These are phyloP conservation scores for Dryas alaskensis DNA, from an alignment of 306 rosid species.

Conservation along the genomic window DNA sequence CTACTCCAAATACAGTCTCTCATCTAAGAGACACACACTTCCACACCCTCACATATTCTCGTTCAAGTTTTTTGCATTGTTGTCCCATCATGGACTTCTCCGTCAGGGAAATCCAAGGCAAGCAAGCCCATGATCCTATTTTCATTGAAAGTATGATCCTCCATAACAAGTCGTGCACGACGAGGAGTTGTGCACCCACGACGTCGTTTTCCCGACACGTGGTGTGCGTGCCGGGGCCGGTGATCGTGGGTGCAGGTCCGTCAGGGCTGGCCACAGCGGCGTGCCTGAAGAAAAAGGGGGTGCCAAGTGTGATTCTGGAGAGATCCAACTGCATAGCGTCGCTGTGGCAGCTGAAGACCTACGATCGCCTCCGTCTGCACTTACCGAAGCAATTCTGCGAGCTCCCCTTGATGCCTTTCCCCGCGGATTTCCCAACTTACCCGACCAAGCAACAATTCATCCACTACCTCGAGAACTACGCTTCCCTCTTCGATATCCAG, in stretches of 20 bases:
- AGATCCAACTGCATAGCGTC: slow-evolving; percentile 86
- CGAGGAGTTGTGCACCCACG: too few species aligned
- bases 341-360: slow-evolving; percentile 75
- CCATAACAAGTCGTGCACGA: too few species aligned
- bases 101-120: slow-evolving; percentile 59
- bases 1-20: too few species aligned
- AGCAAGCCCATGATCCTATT: slow-evolving; percentile 66
- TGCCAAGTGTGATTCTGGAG: slow-evolving; percentile 55
- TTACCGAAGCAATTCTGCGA: slow-evolving; percentile 79
- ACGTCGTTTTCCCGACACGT: background rate
- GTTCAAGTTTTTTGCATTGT: slow-evolving; percentile 27
- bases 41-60: background rate
- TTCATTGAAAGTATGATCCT: slow-evolving; percentile 31
- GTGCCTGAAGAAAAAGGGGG: slow-evolving; percentile 41
- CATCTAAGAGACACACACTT: background rate
- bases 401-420: slow-evolving; percentile 60
- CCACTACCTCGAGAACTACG: slow-evolving; percentile 50
- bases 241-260: slow-evolving; percentile 86
- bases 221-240: slow-evolving; percentile 45
- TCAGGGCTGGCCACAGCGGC: slow-evolving; percentile 87
- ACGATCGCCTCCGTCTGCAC: slow-evolving; percentile 69
- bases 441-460: slow-evolving; percentile 74
- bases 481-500: slow-evolving; percentile 38
- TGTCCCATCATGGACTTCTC: slow-evolving; percentile 36
- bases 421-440: slow-evolving; percentile 61